Conservation (phyloP, 164 flowering plant species). For the Annona cherimola region DNA sequence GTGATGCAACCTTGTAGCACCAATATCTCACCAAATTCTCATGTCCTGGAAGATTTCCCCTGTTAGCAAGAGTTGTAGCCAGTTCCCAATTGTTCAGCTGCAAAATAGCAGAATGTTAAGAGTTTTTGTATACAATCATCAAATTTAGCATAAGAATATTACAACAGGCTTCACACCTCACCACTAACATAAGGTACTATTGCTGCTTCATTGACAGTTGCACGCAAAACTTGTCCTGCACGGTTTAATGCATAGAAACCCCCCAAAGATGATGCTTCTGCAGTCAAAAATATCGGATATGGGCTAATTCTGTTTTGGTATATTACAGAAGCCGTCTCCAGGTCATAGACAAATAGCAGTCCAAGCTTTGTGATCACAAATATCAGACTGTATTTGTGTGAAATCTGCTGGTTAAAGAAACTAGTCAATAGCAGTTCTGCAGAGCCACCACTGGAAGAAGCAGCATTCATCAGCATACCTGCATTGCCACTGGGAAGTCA, state of each 20-base stretch:
- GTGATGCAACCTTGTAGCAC: too few species aligned
- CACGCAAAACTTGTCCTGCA: slow-evolving; percentile 92
- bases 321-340: slow-evolving; percentile 94
- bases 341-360: slow-evolving; percentile 89
- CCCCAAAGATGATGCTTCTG: slow-evolving; percentile 92
- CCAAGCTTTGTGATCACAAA: slow-evolving; percentile 98
- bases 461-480: slow-evolving; percentile 37
- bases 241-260: slow-evolving; percentile 98
- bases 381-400: slow-evolving; percentile 78
- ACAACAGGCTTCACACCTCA: slow-evolving; percentile 42
- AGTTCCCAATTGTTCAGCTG: slow-evolving; percentile 85
- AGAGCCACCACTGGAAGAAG: not conserved
- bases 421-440: slow-evolving; percentile 7
- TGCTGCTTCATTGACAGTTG: slow-evolving; percentile 94
- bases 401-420: slow-evolving; percentile 54
- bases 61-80: slow-evolving; percentile 27
- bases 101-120: not conserved
- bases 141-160: not conserved
- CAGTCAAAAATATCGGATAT: slow-evolving; percentile 95
- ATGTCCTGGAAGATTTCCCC: slow-evolving; percentile 40
- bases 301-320: slow-evolving; percentile 97
- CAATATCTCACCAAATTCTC: slow-evolving; percentile 68
- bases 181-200: slow-evolving; percentile 95
- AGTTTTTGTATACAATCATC: slow-evolving; percentile 7
- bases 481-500: slow-evolving; percentile 99